These are phyloP conservation scores for Xylaria sp. DNA, from an alignment of 495 filamentous ascomycete species.

Conservation along the genomic window DNA sequence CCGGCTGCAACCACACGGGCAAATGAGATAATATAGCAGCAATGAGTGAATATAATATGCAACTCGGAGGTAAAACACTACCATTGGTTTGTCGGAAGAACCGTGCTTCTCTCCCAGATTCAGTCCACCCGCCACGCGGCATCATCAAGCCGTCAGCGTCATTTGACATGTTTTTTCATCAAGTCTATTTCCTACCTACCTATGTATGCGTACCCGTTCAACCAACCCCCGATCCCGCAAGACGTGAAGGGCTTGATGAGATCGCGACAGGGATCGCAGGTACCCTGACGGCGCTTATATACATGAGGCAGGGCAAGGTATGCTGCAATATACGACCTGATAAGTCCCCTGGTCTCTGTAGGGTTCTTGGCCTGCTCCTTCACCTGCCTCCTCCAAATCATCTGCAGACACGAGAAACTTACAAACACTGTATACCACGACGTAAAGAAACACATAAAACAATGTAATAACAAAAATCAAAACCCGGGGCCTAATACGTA, in stretches of 20 bases:
- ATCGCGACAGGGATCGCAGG: slow-evolving; percentile 8
- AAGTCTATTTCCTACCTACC: not conserved
- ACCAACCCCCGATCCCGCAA: not conserved
- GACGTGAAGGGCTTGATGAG: not conserved
- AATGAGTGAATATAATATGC: slow-evolving; percentile 1
- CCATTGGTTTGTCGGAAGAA: not conserved
- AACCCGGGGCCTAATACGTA: not conserved
- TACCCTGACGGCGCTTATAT: slow-evolving; percentile 11
- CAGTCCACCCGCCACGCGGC: not conserved
- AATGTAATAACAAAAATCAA: not conserved
- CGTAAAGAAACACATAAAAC: not conserved
- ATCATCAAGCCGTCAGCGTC: not conserved
- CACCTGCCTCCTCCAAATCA: not conserved
- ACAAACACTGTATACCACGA: not conserved
- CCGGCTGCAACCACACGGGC: slow-evolving; percentile 14
- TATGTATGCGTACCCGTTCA: not conserved
- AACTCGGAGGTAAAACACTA: not conserved
- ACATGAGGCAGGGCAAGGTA: slow-evolving; percentile 8
- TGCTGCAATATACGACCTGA: slow-evolving; percentile 1
- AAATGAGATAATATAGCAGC: slow-evolving; percentile 7
- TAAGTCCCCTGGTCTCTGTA: slow-evolving; percentile 12
- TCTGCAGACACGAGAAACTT: not conserved
- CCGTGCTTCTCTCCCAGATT: not conserved
- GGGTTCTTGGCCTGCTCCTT: not conserved
- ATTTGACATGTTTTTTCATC: slow-evolving; percentile 9